Base-by-base conservation (phyloP, 2,329 filamentous ascomycete genomes). In the Westerdykella sp. region DNA sequence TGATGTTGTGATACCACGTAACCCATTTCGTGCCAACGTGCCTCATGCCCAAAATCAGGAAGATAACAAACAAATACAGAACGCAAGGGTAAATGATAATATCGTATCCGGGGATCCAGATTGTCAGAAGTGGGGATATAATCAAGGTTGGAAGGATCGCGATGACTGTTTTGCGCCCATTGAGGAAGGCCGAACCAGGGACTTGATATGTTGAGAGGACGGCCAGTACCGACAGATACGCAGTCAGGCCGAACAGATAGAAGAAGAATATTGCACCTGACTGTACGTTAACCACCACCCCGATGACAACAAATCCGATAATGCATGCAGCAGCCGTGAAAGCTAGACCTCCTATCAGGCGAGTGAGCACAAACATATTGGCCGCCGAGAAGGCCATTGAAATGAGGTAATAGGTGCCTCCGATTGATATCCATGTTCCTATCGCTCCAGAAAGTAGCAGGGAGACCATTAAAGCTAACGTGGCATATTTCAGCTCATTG, bases 391-490 rank as follows among this genome's bases (percentile, higher is more conserved):
- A 78, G 2, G 75, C 74, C 73, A 76, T 76, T 0, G 72, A 75
- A 34, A 73, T 69, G 5, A 82, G 70, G 49, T 83, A 83, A 59
- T 81, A 83, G 25, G 76, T 78, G 2, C 79, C 80, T 22, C 77
- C 77, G 43, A 77, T 79, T 6, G 77, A 77, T 34, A 82, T 79
- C 78, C 78, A 82, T 6, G 78, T 80, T 18, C 78, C 79, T 37
- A 81, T 75, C 5, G 75, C 79, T 34, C 79, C 78, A 6, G 77
- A 79, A 18, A 82, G 65, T 11, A 83, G 62, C 6, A 82, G 66
- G 2, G 78, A 75, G 11, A 78, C 74, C 68, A 83, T 74, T 34
- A 83, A 60, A 1, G 77, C 79, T 40, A 74, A 71, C 1, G 78
- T 80, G 2, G 78, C 78, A 50, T 72, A 74, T 23, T 74, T 67